Percentiles rank a stretch among this genome's conserved stretches.
phyloP scores from a whole-genome alignment of 1,284 basidiomycete species.

The Ceraceosorus guamensis region DNA sequence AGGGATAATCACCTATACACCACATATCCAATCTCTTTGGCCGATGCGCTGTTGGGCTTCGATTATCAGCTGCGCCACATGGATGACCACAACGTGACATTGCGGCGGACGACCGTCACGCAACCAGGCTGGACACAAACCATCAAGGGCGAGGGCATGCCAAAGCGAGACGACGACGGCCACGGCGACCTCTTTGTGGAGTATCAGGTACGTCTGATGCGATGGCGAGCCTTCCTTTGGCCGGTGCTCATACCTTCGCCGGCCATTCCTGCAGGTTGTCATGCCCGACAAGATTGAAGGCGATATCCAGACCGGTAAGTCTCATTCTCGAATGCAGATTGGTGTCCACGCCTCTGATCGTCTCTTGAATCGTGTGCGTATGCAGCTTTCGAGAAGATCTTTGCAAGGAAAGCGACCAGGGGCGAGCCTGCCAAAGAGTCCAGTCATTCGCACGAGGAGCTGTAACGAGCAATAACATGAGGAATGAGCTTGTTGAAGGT shows the following conservation, averaged over 20 bases:
- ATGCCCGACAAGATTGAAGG: constrained; percentile 21
- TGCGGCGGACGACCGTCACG: constrained; percentile 31
- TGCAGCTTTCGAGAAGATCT: neutral
- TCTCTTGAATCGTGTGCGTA: neutral
- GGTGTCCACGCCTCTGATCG: neutral
- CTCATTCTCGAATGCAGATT: constrained; percentile 11
- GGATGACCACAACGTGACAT: constrained; percentile 32
- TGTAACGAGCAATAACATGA: neutral
- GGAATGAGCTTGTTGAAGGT: too few relatives aligned
- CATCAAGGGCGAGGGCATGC: constrained; percentile 40
- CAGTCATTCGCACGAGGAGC: neutral
- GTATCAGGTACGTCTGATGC: constrained; percentile 9
- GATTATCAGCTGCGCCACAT: constrained; percentile 36
- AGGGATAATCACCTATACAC: constrained; percentile 37
- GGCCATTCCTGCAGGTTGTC: constrained; percentile 17
- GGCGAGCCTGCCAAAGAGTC: neutral
- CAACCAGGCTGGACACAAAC: constrained; percentile 37
- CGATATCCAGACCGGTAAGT: constrained; percentile 21
- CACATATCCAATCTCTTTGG: constrained; percentile 33
- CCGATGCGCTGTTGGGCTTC: constrained; percentile 44
- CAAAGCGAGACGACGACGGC: constrained; percentile 22
- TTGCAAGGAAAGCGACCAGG: neutral
- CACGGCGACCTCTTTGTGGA: constrained; percentile 43
- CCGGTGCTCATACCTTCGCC: too few relatives aligned
- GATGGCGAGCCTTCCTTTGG: too few relatives aligned